phyloP scores from a whole-genome alignment of 495 filamentous ascomycete genomes.

The Mytilinidion resinicola region DNA sequence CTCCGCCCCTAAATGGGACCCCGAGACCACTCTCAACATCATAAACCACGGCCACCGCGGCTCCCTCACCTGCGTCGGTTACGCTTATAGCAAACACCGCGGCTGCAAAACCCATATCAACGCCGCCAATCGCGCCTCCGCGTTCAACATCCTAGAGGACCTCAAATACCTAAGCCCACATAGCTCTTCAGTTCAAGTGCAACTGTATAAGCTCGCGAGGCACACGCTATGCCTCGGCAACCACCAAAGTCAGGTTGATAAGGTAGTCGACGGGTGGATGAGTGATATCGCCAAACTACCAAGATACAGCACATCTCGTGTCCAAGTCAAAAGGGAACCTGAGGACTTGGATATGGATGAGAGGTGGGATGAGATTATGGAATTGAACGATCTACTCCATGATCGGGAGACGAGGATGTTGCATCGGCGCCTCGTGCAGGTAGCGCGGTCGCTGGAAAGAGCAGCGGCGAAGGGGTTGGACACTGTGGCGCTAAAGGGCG shows the following conservation, averaged over 20 bases:
- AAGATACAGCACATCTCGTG: no score
- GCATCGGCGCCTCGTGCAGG: not conserved
- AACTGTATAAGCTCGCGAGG: not conserved
- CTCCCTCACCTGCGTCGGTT: slow-evolving; percentile 1
- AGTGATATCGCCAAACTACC: not conserved
- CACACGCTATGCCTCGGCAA: slow-evolving; percentile 3
- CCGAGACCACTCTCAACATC: not conserved
- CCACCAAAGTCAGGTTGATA: slow-evolving; percentile 1
- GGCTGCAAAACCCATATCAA: slow-evolving; percentile 5
- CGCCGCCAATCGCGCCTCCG: not conserved
- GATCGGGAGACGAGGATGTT: not conserved
- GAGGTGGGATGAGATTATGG: not conserved
- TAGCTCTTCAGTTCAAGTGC: not conserved
- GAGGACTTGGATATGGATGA: not conserved
- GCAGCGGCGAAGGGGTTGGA: not conserved
- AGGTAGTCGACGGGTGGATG: not conserved
- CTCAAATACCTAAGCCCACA: not conserved
- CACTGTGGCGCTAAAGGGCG: not conserved
- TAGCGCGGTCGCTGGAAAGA: not conserved
- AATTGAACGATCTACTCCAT: not conserved
- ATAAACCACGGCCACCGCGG: not conserved
- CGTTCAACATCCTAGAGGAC: not conserved
- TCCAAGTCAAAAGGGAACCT: no score
- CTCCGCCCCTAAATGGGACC: slow-evolving; percentile 2
- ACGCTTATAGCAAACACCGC: not conserved